phyloP scores from a whole-genome alignment of 306 rosid species.

The Argentina anserina region DNA sequence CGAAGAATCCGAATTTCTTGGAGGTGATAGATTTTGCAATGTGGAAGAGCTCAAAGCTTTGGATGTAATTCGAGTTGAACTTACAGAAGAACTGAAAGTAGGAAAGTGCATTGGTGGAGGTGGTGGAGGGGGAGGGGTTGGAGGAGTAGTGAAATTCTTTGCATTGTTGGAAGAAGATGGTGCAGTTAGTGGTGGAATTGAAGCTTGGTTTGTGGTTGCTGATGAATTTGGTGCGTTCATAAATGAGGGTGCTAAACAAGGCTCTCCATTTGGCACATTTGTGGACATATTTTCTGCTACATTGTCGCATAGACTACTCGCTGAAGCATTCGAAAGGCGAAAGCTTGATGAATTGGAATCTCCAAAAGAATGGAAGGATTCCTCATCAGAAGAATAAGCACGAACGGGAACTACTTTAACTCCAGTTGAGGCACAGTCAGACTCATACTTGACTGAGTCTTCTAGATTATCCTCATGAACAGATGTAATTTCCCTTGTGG shows the following conservation, averaged over 20 bases:
- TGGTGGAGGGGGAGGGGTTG: constrained; percentile 51
- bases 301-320: constrained; percentile 37
- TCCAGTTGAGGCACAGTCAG: constrained; percentile 30
- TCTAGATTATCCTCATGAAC: constrained; percentile 46
- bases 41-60: constrained; percentile 54
- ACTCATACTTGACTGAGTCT: constrained; percentile 41
- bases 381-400: constrained; percentile 53
- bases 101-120: constrained; percentile 33
- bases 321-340: constrained; percentile 82
- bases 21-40: constrained; percentile 47
- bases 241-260: constrained; percentile 14
- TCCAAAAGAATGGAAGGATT: constrained; percentile 81
- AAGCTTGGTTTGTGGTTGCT: constrained; percentile 25
- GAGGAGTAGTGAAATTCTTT: constrained; percentile 26
- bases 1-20: constrained; percentile 42
- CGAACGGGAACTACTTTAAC: constrained; percentile 36
- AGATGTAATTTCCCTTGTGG: constrained; percentile 56
- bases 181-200: constrained; percentile 25
- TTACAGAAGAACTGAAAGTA: constrained; percentile 36
- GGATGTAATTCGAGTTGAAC: constrained; percentile 43
- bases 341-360: constrained; percentile 58
- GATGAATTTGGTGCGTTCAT: constrained; percentile 14
- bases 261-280: constrained; percentile 24
- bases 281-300: constrained; percentile 35
- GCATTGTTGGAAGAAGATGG: constrained; percentile 22